phyloP scores from a whole-genome alignment of 495 filamentous ascomycete genomes.

The Penicillium canescens region DNA sequence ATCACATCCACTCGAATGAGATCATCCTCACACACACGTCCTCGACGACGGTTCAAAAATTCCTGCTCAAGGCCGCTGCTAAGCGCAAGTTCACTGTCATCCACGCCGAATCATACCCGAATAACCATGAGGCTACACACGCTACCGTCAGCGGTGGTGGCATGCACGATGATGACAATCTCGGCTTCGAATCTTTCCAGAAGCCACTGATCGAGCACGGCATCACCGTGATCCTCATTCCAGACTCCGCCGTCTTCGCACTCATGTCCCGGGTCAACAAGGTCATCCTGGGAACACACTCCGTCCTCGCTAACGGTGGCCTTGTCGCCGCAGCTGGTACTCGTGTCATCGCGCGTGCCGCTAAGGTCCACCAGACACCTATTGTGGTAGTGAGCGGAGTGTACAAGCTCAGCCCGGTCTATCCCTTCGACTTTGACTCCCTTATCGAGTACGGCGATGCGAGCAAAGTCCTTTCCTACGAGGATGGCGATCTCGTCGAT shows the following conservation, averaged over 20 bases:
- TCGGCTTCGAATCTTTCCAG: constrained; percentile 59
- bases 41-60: constrained; percentile 79
- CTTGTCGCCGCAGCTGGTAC: constrained; percentile 79
- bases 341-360: constrained; percentile 76
- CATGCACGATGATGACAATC: constrained; percentile 43
- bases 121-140: constrained; percentile 63
- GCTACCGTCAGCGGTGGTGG: constrained; percentile 55
- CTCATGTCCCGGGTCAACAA: constrained; percentile 94
- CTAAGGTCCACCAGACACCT: constrained; percentile 73
- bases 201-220: constrained; percentile 76
- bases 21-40: constrained; percentile 83
- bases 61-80: constrained; percentile 76
- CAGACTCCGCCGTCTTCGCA: constrained; percentile 82
- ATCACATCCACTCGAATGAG: constrained; percentile 89
- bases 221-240: constrained; percentile 77
- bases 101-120: constrained; percentile 70
- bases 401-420: constrained; percentile 88
- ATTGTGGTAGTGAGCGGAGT: constrained; percentile 83
- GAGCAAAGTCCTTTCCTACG: constrained; percentile 67
- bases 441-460: constrained; percentile 82
- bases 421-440: constrained; percentile 74
- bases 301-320: constrained; percentile 82
- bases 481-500: constrained; percentile 72
- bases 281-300: constrained; percentile 83
- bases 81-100: constrained; percentile 89